A percentile compares a stretch with the other conserved stretches of the same genome.
These are phyloP conservation scores for Amoebophrya sp. DNA, from an alignment of 169 alveolate species.

Conservation along the genomic window DNA sequence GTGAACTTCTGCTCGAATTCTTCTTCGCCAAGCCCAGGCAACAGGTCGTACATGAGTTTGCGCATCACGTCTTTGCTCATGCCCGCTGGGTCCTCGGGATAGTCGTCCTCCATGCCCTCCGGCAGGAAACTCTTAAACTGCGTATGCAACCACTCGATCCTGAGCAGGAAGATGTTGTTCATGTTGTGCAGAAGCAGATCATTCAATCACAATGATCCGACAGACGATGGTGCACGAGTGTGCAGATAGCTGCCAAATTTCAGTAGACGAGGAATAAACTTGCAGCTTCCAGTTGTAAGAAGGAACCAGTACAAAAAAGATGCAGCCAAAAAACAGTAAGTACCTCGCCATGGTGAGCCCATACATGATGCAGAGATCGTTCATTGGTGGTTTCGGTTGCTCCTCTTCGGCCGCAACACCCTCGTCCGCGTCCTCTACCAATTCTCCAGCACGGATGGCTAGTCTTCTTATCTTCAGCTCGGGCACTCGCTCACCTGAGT, in stretches of 20 bases:
- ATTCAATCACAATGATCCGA: no score
- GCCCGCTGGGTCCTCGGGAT: neutral
- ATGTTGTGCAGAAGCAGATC: no score
- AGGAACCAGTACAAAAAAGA: no score
- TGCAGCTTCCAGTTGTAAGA: no score
- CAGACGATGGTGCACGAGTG: no score
- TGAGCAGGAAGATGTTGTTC: no score
- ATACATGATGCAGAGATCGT: neutral
- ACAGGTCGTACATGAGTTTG: neutral
- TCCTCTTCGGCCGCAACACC: neutral
- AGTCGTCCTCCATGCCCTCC: neutral
- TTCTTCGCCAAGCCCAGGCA: neutral
- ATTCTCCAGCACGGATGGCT: neutral
- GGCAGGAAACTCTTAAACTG: neutral
- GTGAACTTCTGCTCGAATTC: neutral
- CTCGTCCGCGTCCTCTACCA: neutral
- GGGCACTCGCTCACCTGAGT: neutral
- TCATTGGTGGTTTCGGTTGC: neutral
- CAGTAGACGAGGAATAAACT: no score
- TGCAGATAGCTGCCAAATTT: no score
- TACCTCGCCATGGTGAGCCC: conserved; percentile 23
- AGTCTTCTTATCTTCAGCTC: neutral
- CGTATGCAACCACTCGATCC: neutral
- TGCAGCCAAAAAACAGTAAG: neutral
- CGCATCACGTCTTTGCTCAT: neutral